Conservation (phyloP, 2,329 filamentous ascomycete species). For the Alternaria alternata region DNA sequence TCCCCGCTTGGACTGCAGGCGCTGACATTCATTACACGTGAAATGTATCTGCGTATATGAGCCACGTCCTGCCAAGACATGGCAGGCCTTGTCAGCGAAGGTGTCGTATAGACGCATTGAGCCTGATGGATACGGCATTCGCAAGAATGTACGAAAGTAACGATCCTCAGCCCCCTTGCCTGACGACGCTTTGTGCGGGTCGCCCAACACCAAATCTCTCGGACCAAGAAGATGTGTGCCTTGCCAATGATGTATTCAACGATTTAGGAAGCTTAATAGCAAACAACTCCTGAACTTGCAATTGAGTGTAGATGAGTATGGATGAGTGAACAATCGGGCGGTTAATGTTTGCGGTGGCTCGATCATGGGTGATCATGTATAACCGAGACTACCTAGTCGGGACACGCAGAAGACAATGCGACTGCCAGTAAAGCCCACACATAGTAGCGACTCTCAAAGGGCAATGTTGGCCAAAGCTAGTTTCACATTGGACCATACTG, state of each 20-base stretch:
- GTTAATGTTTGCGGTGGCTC: conserved; percentile 6
- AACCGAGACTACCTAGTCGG: neutral
- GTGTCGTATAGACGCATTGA: conserved; percentile 23
- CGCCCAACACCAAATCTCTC: conserved; percentile 15
- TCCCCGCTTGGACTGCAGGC: conserved; percentile 8
- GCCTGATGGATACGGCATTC: conserved; percentile 26
- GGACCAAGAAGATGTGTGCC: conserved; percentile 11
- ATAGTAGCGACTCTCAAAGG: neutral
- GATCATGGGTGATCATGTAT: conserved; percentile 11
- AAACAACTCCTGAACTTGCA: conserved; percentile 2
- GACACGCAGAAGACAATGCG: neutral
- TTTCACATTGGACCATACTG: neutral
- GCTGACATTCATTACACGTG: conserved; percentile 33
- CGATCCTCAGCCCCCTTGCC: conserved; percentile 38
- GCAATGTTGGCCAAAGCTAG: neutral
- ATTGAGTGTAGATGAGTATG: conserved; percentile 5
- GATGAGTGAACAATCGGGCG: conserved; percentile 18
- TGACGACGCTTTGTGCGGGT: conserved; percentile 36
- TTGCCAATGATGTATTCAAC: conserved; percentile 5
- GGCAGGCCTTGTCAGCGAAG: conserved; percentile 10
- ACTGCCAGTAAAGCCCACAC: neutral
- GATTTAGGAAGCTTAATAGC: neutral
- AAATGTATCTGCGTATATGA: conserved; percentile 20
- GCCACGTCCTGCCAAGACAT: conserved; percentile 1
- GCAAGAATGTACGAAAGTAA: conserved; percentile 35